Evolutionary conservation across 2,329 filamentous ascomycete genomes (phyloP).

Genomic region (Acarospora socialis): DNA sequence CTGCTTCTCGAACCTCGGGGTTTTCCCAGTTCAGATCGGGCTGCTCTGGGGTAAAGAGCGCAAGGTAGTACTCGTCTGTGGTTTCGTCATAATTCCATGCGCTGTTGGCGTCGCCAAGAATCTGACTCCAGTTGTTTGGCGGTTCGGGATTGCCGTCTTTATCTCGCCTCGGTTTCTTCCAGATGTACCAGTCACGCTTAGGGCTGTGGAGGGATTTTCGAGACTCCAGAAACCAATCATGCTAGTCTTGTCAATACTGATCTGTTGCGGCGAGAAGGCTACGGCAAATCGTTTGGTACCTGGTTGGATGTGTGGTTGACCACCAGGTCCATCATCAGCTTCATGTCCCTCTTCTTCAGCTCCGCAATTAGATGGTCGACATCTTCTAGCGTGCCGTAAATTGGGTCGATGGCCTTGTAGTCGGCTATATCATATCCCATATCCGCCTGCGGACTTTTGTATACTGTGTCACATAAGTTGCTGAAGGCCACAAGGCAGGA

Average conservation of each 20-base stretch:
- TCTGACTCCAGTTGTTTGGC: conserved; percentile 61
- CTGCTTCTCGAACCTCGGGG: conserved; percentile 48
- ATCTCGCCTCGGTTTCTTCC: conserved; percentile 30
- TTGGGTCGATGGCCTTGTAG: conserved; percentile 33
- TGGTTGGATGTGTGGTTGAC: conserved; percentile 31
- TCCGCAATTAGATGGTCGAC: conserved; percentile 31
- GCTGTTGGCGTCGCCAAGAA: conserved; percentile 45
- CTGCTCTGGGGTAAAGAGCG: conserved; percentile 61
- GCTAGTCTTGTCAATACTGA: conserved; percentile 64
- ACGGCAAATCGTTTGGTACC: conserved; percentile 51
- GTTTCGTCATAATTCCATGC: conserved; percentile 57
- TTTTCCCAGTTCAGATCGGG: conserved; percentile 83
- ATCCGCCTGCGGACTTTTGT: conserved; percentile 37
- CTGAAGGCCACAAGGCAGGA: not conserved
- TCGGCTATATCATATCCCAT: conserved; percentile 39
- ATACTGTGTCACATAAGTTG: not conserved
- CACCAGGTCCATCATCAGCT: conserved; percentile 35
- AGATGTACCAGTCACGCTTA: conserved; percentile 57
- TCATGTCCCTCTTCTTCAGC: conserved; percentile 32
- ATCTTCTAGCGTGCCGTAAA: conserved; percentile 33
- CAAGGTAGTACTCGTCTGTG: conserved; percentile 64
- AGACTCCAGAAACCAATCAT: conserved; percentile 57
- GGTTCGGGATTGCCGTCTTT: conserved; percentile 40
- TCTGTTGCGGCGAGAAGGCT: too few species aligned
- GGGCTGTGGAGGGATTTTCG: conserved; percentile 45